Conservation (phyloP, 2,329 filamentous ascomycete species). For the Aureobasidium vineae region DNA sequence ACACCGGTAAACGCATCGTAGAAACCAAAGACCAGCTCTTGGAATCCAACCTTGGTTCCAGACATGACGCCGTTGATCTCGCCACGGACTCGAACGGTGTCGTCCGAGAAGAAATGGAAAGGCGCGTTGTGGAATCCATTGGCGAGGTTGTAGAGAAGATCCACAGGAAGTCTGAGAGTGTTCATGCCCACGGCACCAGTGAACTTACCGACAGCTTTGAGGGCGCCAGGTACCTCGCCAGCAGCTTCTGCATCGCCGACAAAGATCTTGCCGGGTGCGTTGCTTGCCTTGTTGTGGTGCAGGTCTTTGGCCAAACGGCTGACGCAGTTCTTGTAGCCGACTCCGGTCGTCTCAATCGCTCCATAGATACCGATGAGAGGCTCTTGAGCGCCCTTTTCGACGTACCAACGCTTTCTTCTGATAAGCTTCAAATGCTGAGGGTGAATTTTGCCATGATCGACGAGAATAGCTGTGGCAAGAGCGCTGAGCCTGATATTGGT, state of each 20-base stretch:
- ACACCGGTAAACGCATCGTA: constrained; percentile 53
- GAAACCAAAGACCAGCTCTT: constrained; percentile 20
- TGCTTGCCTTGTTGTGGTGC: neutral
- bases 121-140: constrained; percentile 70
- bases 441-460: neutral
- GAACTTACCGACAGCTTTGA: constrained; percentile 7
- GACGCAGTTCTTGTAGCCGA: constrained; percentile 16
- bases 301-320: constrained; percentile 3
- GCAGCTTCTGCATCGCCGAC: constrained; percentile 15
- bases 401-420: constrained; percentile 17
- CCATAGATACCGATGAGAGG: constrained; percentile 10
- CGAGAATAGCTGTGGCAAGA: constrained; percentile 55
- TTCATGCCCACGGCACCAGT: neutral
- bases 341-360: constrained; percentile 1
- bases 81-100: constrained; percentile 62
- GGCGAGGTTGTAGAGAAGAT: constrained; percentile 44
- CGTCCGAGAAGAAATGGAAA: constrained; percentile 62
- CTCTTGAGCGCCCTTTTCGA: constrained; percentile 24
- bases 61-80: constrained; percentile 64
- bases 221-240: neutral
- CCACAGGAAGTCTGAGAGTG: constrained; percentile 6
- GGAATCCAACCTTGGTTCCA: constrained; percentile 42
- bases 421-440: constrained; percentile 20
- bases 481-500: constrained; percentile 65
- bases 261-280: neutral